Conservation (phyloP, 495 filamentous ascomycete species). For the Penicillium chermesinum region DNA sequence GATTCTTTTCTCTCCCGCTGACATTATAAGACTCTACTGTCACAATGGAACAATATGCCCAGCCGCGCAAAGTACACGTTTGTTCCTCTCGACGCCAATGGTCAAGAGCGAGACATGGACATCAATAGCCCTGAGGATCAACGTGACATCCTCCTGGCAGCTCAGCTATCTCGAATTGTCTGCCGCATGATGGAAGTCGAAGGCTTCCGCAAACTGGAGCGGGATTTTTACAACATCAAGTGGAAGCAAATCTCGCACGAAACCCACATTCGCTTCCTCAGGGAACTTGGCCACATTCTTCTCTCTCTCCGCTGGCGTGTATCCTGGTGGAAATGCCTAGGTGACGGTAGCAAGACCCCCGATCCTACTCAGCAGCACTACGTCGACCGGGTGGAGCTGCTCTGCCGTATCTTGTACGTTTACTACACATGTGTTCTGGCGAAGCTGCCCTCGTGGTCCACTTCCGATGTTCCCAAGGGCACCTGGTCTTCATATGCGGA, state of each 20-base stretch:
- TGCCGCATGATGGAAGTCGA: constrained; percentile 49
- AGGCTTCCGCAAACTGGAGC: constrained; percentile 46
- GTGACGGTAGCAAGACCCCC: constrained; percentile 39
- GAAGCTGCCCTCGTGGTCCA: constrained; percentile 43
- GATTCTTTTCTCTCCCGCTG: not conserved
- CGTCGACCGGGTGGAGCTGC: constrained; percentile 42
- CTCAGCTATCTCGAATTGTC: constrained; percentile 45
- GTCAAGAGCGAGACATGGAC: constrained; percentile 38
- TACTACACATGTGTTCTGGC: constrained; percentile 47
- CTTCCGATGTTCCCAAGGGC: constrained; percentile 37
- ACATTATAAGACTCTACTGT: constrained; percentile 34
- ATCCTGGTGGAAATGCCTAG: constrained; percentile 47
- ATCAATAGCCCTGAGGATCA: constrained; percentile 35
- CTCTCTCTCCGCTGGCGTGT: constrained; percentile 46
- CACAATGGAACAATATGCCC: constrained; percentile 50
- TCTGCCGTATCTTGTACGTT: constrained; percentile 46
- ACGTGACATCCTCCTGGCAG: constrained; percentile 43
- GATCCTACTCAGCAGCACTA: constrained; percentile 44
- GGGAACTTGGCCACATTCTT: constrained; percentile 42
- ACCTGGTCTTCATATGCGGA: constrained; percentile 44
- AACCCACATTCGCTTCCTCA: constrained; percentile 39
- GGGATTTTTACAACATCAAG: constrained; percentile 48
- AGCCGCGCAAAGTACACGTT: constrained; percentile 45
- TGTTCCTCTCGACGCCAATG: constrained; percentile 29
- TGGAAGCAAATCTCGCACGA: constrained; percentile 47